phyloP scores from a whole-genome alignment of 257 asterid genomes.

The Nicotiana knightiana region DNA sequence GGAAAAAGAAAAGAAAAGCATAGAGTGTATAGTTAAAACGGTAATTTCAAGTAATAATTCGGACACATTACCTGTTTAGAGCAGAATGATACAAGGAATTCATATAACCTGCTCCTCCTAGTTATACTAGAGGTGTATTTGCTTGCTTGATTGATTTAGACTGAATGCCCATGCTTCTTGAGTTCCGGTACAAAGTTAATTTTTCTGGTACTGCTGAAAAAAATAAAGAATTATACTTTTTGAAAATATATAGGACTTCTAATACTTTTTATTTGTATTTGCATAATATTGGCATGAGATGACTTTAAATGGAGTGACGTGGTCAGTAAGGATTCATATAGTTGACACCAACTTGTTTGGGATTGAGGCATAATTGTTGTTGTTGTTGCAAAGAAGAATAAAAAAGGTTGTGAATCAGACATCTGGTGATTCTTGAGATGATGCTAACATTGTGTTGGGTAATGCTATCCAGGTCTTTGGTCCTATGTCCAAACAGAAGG shows the following conservation, averaged over 20 bases:
- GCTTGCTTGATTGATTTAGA: not conserved
- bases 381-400: too few relatives aligned
- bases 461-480: conserved; percentile 69
- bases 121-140: not conserved
- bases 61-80: conserved; percentile 2
- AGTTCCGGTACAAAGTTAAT: not conserved
- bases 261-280: too few relatives aligned
- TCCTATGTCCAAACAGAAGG: conserved; percentile 87
- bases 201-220: not conserved
- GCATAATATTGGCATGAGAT: too few relatives aligned
- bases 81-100: not conserved
- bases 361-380: too few relatives aligned
- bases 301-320: too few relatives aligned
- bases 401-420: not conserved
- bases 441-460: conserved; percentile 1
- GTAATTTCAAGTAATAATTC: not conserved
- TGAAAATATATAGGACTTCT: too few relatives aligned
- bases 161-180: not conserved
- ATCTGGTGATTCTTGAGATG: not conserved
- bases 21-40: not conserved
- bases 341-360: too few relatives aligned
- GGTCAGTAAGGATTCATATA: too few relatives aligned
- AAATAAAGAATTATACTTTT: not conserved
- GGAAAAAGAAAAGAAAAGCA: not conserved
- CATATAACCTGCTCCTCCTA: not conserved